Base-by-base conservation (phyloP, 345 rosid genomes). In the Euphorbia pulcherrima region DNA sequence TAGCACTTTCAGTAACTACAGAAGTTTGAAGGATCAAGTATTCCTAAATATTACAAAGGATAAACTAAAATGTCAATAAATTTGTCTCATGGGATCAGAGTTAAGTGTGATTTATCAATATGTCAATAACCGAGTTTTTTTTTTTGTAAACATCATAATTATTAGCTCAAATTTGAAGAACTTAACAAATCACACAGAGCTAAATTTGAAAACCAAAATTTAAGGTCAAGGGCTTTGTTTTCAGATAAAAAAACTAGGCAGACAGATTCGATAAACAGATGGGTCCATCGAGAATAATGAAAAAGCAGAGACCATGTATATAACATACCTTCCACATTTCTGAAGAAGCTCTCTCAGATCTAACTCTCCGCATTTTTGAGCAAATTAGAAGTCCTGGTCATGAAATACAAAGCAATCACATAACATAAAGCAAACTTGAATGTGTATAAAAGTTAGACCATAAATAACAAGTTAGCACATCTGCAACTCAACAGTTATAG, bases 241-340 rank as follows among this genome's bases (percentile, higher is more conserved):
- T 33, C n/a, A 60, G 20, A 24, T 50, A 46, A 62, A 39, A 46
- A 62, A 39, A 47, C 11, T 41, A 58, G 17, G 24, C 47, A 39
- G 0, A 40, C 28, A 21, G n/a, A 62, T 11, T 62, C 12, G 28
- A 40, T 9, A 39, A 29, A 5, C 5, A 11, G 20, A 59, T 59
- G 52, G 21, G 48, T 28, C 35, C 16, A 46, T 44, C 55, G 1
- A 48, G 28, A 63, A 63, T 14, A n/a, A 24, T 41, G 29, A 44
- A 29, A 26, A 20, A 64, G 58, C 48, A 9, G 51, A 8, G 53
- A 46, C 39, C 41, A n/a, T 41, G n/a, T n/a, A 41, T 44, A 44
- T 44, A 44, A 44, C 7, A 40, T 74, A 87, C 92, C 92, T 87
- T 87, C 83, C 79, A 70, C 70, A 82, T 87, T 64, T 87, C 92